Evolutionary conservation across 1,284 basidiomycete species (phyloP).

Genomic region (Exsudoporus floridanus): DNA sequence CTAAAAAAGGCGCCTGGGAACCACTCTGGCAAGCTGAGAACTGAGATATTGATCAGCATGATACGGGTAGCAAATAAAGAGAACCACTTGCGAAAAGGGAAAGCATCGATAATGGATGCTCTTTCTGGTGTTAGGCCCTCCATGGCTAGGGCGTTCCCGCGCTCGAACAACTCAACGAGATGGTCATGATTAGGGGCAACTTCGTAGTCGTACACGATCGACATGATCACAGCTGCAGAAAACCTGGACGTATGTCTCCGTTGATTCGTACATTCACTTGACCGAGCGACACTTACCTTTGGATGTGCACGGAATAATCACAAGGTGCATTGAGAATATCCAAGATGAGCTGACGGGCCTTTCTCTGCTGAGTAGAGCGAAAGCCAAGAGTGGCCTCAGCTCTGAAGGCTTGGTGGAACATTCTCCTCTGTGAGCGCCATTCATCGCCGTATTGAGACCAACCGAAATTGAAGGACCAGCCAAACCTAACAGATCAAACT

Average conservation of each 20-base stretch:
- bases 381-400: slow-evolving; percentile 18
- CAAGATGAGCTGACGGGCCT: slow-evolving; percentile 19
- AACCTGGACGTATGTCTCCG: slow-evolving; percentile 8
- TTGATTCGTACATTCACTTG: not conserved
- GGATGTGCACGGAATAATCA: slow-evolving; percentile 21
- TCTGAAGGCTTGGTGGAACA: slow-evolving; percentile 33
- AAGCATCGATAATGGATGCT: slow-evolving; percentile 15
- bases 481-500: slow-evolving; percentile 20
- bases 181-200: slow-evolving; percentile 15
- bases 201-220: slow-evolving; percentile 29
- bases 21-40: slow-evolving; percentile 28
- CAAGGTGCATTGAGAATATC: slow-evolving; percentile 20
- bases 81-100: slow-evolving; percentile 22
- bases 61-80: not conserved
- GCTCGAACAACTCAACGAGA: slow-evolving; percentile 21
- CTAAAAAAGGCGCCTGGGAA: slow-evolving; percentile 21
- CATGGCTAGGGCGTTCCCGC: slow-evolving; percentile 14
- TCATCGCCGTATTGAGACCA: slow-evolving; percentile 19
- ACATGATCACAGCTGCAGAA: slow-evolving; percentile 25
- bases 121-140: slow-evolving; percentile 21
- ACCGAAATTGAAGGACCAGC: slow-evolving; percentile 26
- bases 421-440: slow-evolving; percentile 26
- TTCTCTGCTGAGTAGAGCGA: slow-evolving; percentile 23
- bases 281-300: slow-evolving; percentile 4
- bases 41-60: slow-evolving; percentile 4